Evolutionary conservation across 164 flowering plant species (phyloP).

Genomic region (Brasenia schreberi): DNA sequence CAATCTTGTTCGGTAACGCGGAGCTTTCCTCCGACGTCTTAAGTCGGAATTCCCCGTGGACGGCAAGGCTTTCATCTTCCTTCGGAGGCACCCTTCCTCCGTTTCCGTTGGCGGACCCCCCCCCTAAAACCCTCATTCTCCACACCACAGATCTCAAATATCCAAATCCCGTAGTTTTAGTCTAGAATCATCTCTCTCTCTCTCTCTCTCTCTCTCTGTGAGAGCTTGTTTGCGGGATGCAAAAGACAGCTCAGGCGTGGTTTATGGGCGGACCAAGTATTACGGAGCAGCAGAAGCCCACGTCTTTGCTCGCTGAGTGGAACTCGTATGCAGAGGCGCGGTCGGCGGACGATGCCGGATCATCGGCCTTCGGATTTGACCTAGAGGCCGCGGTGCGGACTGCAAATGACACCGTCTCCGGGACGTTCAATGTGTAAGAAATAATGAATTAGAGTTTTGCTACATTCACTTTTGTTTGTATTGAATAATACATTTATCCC

Average conservation of each 20-base stretch:
- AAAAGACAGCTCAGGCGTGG: conserved; percentile 55
- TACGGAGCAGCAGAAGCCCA: conserved; percentile 20
- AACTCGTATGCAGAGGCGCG: conserved; percentile 63
- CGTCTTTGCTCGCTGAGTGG: conserved; percentile 88
- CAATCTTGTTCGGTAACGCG: too few species aligned
- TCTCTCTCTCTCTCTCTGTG: not conserved
- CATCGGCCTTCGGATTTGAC: conserved; percentile 45
- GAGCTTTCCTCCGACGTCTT: not conserved
- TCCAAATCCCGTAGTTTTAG: not conserved
- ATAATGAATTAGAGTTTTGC: too few species aligned
- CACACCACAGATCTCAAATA: too few species aligned
- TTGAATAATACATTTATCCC: too few species aligned
- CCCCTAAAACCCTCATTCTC: not conserved
- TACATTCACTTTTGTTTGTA: too few species aligned
- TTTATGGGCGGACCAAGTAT: conserved; percentile 35
- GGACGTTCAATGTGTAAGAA: conserved; percentile 74
- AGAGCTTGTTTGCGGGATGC: conserved; percentile 10
- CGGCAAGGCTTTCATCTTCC: not conserved
- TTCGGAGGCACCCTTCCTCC: not conserved
- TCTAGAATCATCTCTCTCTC: not conserved
- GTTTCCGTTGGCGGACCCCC: not conserved
- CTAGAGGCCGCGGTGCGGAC: conserved; percentile 72
- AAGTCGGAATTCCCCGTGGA: not conserved
- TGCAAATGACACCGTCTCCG: conserved; percentile 80
- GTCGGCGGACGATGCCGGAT: conserved; percentile 18